Evolutionary conservation across 1,284 basidiomycete species (phyloP).

Genomic region (Ceratobasidium sp.): DNA sequence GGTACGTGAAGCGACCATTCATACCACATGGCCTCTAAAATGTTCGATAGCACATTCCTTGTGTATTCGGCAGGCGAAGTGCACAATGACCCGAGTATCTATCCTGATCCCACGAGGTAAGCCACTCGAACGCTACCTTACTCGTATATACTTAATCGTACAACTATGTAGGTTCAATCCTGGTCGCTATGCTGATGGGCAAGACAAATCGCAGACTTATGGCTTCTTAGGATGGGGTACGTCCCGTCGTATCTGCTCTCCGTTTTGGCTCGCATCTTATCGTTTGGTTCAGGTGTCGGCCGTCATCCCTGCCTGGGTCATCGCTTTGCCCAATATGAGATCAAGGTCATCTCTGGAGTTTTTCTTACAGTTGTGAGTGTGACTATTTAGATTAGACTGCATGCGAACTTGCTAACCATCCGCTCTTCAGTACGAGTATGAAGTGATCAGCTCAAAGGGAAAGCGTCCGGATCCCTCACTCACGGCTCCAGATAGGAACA

Average conservation of each 20-base stretch:
- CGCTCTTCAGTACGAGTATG: constrained; percentile 8
- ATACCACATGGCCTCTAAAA: too few relatives aligned
- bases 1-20: not conserved
- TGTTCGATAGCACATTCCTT: constrained; percentile 11
- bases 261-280: not conserved
- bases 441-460: constrained; percentile 7
- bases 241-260: not conserved
- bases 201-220: constrained; percentile 32
- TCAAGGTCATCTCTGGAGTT: constrained; percentile 20
- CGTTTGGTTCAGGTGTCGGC: not conserved
- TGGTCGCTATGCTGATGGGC: constrained; percentile 4
- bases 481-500: constrained; percentile 32
- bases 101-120: constrained; percentile 21
- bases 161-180: constrained; percentile 9
- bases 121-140: not conserved
- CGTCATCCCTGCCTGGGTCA: constrained; percentile 27
- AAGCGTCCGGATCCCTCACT: constrained; percentile 12
- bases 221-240: constrained; percentile 37
- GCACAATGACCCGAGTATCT: constrained; percentile 30
- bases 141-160: constrained; percentile 3
- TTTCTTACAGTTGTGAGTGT: constrained; percentile 18
- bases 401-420: not conserved
- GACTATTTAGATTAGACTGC: too few relatives aligned
- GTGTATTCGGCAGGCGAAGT: constrained; percentile 22
- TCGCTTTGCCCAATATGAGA: constrained; percentile 37